These are phyloP conservation scores for Aaosphaeria arxii DNA, from an alignment of 2,329 filamentous ascomycete genomes.

Conservation along the genomic window DNA sequence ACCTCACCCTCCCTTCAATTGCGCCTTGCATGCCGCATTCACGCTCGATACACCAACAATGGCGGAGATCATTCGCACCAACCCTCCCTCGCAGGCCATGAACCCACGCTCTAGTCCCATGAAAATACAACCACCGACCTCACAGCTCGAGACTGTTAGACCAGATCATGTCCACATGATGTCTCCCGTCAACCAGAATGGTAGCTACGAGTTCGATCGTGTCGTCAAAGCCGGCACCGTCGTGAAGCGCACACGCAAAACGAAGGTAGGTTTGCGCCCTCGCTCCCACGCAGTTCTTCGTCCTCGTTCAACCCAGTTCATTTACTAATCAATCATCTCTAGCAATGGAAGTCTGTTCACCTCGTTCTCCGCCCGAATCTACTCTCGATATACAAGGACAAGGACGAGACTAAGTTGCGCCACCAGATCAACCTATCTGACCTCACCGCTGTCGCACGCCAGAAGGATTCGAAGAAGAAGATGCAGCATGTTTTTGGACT, in stretches of 20 bases:
- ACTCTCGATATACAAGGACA: conserved; percentile 89
- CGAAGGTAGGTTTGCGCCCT: conserved; percentile 61
- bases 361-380: conserved; percentile 87
- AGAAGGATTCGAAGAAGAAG: conserved; percentile 86
- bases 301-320: neutral
- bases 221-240: conserved; percentile 87
- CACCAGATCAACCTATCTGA: conserved; percentile 87
- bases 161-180: conserved; percentile 57
- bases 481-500: conserved; percentile 86
- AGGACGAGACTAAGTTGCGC: conserved; percentile 83
- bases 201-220: conserved; percentile 92
- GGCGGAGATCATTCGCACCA: too few relatives aligned
- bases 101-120: too few relatives aligned
- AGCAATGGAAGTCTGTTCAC: conserved; percentile 89
- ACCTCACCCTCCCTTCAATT: too few relatives aligned
- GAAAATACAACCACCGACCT: too few relatives aligned
- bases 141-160: too few relatives aligned
- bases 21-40: too few relatives aligned
- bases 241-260: conserved; percentile 86
- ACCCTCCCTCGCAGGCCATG: too few relatives aligned
- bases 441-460: conserved; percentile 82
- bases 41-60: too few relatives aligned
- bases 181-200: conserved; percentile 89
- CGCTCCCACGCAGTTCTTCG: neutral
- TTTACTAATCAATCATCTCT: conserved; percentile 16